Conservation (phyloP, 2,329 filamentous ascomycete genomes). For the Cytospora paraplurivora region DNA sequence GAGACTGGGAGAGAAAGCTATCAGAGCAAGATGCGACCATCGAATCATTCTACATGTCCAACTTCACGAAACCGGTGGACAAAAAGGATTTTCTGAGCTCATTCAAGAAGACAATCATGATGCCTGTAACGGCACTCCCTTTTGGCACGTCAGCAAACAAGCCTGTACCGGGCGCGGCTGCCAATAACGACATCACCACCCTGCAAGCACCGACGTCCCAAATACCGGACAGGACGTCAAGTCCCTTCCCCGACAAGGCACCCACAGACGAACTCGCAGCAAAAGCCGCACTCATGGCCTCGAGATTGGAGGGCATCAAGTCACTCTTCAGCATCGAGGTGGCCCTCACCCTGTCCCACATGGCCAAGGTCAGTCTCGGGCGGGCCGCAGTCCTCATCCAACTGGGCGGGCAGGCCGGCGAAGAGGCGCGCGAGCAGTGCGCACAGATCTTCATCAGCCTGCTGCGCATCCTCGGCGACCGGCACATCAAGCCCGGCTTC, state of each 20-base stretch:
- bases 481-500: constrained; percentile 91
- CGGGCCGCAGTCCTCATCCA: constrained; percentile 80
- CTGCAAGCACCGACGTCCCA: constrained; percentile 51
- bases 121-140: constrained; percentile 88
- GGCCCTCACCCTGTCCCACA: constrained; percentile 84
- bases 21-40: constrained; percentile 87
- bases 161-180: constrained; percentile 33
- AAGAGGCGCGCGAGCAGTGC: constrained; percentile 85
- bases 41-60: constrained; percentile 95
- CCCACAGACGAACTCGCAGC: constrained; percentile 91
- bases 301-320: constrained; percentile 89
- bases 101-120: constrained; percentile 99
- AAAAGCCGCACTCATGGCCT: constrained; percentile 97
- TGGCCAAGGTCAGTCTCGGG: constrained; percentile 84
- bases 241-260: constrained; percentile 60
- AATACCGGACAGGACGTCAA: constrained; percentile 46
- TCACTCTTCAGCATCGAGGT: constrained; percentile 96
- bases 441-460: constrained; percentile 84
- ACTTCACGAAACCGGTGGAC: constrained; percentile 89
- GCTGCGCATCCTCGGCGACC: constrained; percentile 79
- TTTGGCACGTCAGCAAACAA: constrained; percentile 52
- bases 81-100: constrained; percentile 96
- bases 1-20: constrained; percentile 86
- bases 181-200: constrained; percentile 36
- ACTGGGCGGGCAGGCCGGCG: constrained; percentile 77